Evolutionary conservation across 2,329 filamentous ascomycete genomes (phyloP).

Genomic region (Boeremia exigua): DNA sequence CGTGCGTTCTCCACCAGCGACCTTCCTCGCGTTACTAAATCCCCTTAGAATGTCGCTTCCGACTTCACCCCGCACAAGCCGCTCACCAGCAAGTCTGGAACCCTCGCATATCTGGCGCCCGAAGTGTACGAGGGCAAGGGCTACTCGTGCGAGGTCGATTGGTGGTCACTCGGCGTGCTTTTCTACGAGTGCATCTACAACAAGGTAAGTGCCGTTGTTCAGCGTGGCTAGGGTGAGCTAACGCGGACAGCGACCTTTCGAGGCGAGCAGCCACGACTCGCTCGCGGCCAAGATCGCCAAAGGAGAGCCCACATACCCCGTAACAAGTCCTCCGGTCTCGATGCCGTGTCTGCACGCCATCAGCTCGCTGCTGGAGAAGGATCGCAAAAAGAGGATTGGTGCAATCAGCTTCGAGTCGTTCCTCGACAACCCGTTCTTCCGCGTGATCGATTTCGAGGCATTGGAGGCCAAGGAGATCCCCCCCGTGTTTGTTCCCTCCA

Average conservation of each 20-base stretch:
- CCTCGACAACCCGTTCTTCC: constrained; percentile 88
- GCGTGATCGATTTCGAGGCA: constrained; percentile 79
- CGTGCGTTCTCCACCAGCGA: constrained; percentile 62
- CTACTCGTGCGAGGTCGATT: constrained; percentile 90
- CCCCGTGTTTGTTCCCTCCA: constrained; percentile 90
- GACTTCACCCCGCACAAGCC: constrained; percentile 83
- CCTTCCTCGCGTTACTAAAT: constrained; percentile 42
- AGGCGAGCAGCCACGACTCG: constrained; percentile 82
- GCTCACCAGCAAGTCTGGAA: constrained; percentile 94
- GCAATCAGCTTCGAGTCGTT: constrained; percentile 82
- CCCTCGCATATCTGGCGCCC: constrained; percentile 91
- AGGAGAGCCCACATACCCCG: constrained; percentile 84
- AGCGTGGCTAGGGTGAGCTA: background rate
- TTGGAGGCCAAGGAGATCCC: constrained; percentile 87
- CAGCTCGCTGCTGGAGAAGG: constrained; percentile 78
- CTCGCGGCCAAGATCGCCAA: constrained; percentile 81
- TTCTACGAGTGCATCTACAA: constrained; percentile 99
- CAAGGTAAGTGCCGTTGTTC: constrained; percentile 66
- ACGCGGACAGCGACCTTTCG: constrained; percentile 77
- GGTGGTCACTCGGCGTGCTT: constrained; percentile 98
- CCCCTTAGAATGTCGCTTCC: constrained; percentile 85
- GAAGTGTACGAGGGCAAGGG: constrained; percentile 93
- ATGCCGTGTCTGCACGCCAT: constrained; percentile 90
- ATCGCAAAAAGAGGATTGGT: constrained; percentile 83
- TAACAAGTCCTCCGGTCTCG: constrained; percentile 89